Evolutionary conservation across 169 alveolate species (phyloP).

Genomic region (Plasmodium berghei): DNA sequence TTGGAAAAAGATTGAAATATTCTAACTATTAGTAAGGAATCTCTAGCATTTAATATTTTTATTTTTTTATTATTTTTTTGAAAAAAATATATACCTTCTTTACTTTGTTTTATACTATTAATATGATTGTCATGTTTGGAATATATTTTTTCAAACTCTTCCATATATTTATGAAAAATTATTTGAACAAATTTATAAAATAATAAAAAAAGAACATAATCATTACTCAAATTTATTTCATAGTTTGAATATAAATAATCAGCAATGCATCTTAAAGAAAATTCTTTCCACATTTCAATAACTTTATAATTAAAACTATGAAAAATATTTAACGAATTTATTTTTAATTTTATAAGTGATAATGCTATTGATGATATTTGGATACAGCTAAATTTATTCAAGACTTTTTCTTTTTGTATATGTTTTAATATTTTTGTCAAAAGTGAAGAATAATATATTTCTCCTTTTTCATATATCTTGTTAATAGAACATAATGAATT

Average conservation of each 20-base stretch:
- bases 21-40: conserved; percentile 33
- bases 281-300: conserved; percentile 54
- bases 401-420: conserved; percentile 17
- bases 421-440: background rate
- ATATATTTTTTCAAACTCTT: background rate
- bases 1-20: conserved; percentile 54
- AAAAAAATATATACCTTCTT: conserved; percentile 14
- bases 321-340: conserved; percentile 21
- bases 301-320: conserved; percentile 30
- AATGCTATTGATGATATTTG: conserved; percentile 52
- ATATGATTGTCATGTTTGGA: background rate
- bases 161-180: background rate
- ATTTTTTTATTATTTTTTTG: background rate
- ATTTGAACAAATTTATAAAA: conserved; percentile 30
- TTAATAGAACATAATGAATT: background rate
- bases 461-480: background rate
- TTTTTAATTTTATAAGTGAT: conserved; percentile 44
- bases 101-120: conserved; percentile 3
- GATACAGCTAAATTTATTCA: conserved; percentile 5
- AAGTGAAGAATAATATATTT: background rate
- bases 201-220: conserved; percentile 29
- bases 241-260: conserved; percentile 41
- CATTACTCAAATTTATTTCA: conserved; percentile 50
- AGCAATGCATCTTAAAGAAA: conserved; percentile 52
- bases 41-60: conserved; percentile 30